A percentile compares a stretch with the other conserved stretches of the same genome.
These are phyloP conservation scores for cucumber (Cucumis sativus) DNA, from an alignment of 306 rosid genomes.

Conservation along the genomic window Cucumber_9930_V3 NC_026658.2:15928501-15929000, in stretches of 20 bases:
- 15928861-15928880: not conserved
- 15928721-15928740: constrained; percentile 82
- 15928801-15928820: constrained; percentile 80
- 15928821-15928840: constrained; percentile 70
- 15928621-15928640: not conserved
- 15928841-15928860: constrained; percentile 82
- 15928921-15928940: not conserved
- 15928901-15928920: not conserved
- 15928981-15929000: not conserved
- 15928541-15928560: not conserved
- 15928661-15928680: not conserved
- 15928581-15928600: not conserved
- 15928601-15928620: not conserved
- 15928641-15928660: not conserved
- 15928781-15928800: constrained; percentile 77
- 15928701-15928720: constrained; percentile 90
- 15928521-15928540: not conserved
- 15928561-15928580: not conserved
- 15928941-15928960: not conserved
- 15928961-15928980: not conserved
- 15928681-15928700: constrained; percentile 57
- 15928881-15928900: constrained; percentile 3
- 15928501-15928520: not conserved
- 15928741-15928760: constrained; percentile 85
- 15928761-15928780: constrained; percentile 85